A percentile compares a stretch with the other conserved stretches of the same genome.
phyloP scores from a whole-genome alignment of 1,284 basidiomycete species.

The Ceratobasidium sp. region DNA sequence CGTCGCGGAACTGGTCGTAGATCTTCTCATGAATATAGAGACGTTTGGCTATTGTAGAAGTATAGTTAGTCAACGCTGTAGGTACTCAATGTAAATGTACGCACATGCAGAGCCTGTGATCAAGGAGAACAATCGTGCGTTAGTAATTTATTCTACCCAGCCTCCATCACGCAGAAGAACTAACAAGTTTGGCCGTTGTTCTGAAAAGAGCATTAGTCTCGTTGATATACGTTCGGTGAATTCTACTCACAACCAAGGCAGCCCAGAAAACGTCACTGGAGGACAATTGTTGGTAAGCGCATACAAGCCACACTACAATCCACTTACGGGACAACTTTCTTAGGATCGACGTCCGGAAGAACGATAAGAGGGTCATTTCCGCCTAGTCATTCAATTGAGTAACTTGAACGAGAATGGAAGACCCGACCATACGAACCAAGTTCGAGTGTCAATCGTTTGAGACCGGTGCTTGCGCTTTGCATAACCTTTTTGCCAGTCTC shows the following conservation, averaged over 20 bases:
- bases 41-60: conserved; percentile 47
- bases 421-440: too few species aligned
- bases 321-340: conserved; percentile 59
- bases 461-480: conserved; percentile 57
- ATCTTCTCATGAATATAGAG: conserved; percentile 57
- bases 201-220: too few species aligned
- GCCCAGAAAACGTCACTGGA: conserved; percentile 28
- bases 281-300: too few species aligned
- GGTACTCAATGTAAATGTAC: too few species aligned
- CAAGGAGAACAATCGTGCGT: too few species aligned
- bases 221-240: too few species aligned
- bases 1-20: conserved; percentile 53
- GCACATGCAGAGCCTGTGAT: too few species aligned
- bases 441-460: conserved; percentile 81
- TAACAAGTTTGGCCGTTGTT: conserved; percentile 33
- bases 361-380: conserved; percentile 57
- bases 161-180: not conserved
- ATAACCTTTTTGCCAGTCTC: conserved; percentile 60
- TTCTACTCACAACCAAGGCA: conserved; percentile 23
- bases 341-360: conserved; percentile 61
- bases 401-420: too few species aligned
- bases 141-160: too few species aligned
- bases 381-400: conserved; percentile 50
- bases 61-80: too few species aligned
- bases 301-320: not conserved